Evolutionary conservation across 345 rosid genomes (phyloP), one percentile per base, ranked within the genome.

Genomic region (Stellera chamaejasme): DNA sequence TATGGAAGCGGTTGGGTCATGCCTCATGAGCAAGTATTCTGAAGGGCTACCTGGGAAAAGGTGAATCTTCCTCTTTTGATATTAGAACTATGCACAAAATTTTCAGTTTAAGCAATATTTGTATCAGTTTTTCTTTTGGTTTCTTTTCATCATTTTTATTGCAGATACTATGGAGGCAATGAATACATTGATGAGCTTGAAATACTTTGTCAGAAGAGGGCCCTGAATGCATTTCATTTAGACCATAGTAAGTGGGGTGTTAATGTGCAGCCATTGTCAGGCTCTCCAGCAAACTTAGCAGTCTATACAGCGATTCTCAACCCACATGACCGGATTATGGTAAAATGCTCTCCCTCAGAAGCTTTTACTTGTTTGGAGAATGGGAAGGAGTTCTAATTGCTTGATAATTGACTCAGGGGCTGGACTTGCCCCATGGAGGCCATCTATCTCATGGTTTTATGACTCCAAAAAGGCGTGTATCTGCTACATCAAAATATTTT

Each of bases 11-110:
- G 88, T 85, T 71, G 96, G 98, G 8, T 92, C 98, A 41, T 88
- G 98, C 71, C 85, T 88, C 56, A 88, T 90, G 56, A 88, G 88
- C 74, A 92, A 92, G 79, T 86, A 84, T 59, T 92, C 98, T 54
- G 90, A 92, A 76, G 98, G 98, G 50, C 63, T 92, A 3, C 98
- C 95, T 54, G 96, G 95, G 48, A 92, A 88, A 81, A 85, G 98
- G 96, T 82, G 75, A 75, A 58, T 2, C 5, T 44, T 53, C n/a
- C 3, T 39, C 23, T 8, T 32, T 8, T 32, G 39, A 5, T 5
- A 32, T 32, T 32, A 8, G 9, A 2, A 3, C 39, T 8, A 32
- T 32, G 39, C 39, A 32, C 9, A 32, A 32, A 2, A 8, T 36
- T 43, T 44, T 28, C 13, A 15, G 25, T 49, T 43, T 0, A 46